Conservation (phyloP, 306 rosid genomes). For the Prunus mongolica region DNA sequence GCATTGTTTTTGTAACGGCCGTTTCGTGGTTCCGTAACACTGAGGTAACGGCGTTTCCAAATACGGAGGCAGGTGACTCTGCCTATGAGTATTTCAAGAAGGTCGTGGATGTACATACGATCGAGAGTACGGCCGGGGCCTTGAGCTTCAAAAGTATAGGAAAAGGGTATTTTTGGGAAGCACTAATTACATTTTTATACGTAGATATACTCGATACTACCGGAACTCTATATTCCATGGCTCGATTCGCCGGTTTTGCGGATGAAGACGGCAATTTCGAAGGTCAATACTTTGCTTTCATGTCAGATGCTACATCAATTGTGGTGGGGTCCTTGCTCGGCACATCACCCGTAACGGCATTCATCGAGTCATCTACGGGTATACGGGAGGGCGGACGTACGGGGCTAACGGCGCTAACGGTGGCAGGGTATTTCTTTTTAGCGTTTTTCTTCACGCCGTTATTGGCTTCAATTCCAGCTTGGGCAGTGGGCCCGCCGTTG, state of each 20-base stretch:
- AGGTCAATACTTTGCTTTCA: constrained; percentile 91
- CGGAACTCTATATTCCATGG: constrained; percentile 90
- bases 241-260: constrained; percentile 78
- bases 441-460: constrained; percentile 91
- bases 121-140: constrained; percentile 80
- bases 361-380: constrained; percentile 86
- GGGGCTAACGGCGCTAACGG: constrained; percentile 83
- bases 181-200: constrained; percentile 72
- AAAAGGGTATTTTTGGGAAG: constrained; percentile 80
- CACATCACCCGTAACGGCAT: constrained; percentile 91
- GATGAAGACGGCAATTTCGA: constrained; percentile 72
- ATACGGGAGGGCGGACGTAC: constrained; percentile 93
- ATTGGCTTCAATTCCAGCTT: constrained; percentile 91
- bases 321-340: constrained; percentile 83
- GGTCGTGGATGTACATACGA: constrained; percentile 69
- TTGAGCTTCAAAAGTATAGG: constrained; percentile 59
- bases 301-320: constrained; percentile 93
- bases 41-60: constrained; percentile 67
- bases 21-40: constrained; percentile 90
- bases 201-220: constrained; percentile 90
- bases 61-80: constrained; percentile 47
- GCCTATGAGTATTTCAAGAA: constrained; percentile 75
- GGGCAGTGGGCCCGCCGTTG: constrained; percentile 99
- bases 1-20: constrained; percentile 75
- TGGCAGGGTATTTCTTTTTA: constrained; percentile 56